Base-by-base conservation (phyloP, 2,329 filamentous ascomycete genomes). In the Berkeleyomyces basicola region DNA sequence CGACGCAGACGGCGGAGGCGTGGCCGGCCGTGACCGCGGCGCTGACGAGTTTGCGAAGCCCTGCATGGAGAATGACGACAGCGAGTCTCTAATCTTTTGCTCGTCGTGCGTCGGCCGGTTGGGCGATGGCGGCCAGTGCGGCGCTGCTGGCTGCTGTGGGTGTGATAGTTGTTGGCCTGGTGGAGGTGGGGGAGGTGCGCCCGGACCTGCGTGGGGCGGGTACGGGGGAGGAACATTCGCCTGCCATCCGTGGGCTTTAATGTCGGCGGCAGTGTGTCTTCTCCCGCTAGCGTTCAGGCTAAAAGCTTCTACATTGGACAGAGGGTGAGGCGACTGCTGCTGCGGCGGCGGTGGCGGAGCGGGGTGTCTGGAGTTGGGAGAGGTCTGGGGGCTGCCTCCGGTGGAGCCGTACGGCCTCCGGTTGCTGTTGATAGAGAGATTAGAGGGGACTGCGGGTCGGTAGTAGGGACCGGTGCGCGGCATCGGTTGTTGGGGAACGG, bases 261-360 rank as follows among this genome's bases (percentile, higher is more conserved):
- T 97, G 71, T 99, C 93, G 64, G 93, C 93, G 46, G 91, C 92
- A 1, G 93, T 99, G 74, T 99, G 93, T 65, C 92, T 83, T 66
- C 92, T 85, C 53, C 84, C 82, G 57, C 33, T 16, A 14, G 96
- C 78, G 68, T 84, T 90, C 63, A 83, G 81, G 43, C 85, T 83
- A 42, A 83, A 81, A 36, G 81, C 78, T 68, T 84, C 79, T 40
- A 82, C 78, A 63, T 82, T 77, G 16, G 85, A 81, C 23, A 85
- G 77, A 42, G 84, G 84, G 70, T 88, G 87, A 40, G 84, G 82
- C 14, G 72, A 77, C 66, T 74, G 78, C 66, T 78, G 79, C 59
- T 85, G 84, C n/a, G 83, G 82, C 11, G 84, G 82, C 9, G 84
- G 81, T n/a, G 83, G 82, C 11, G 84, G 82, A 7, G 84, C 81